phyloP scores from a whole-genome alignment of 768 basidiomycete species.

The Rhizopogon salebrosus region DNA sequence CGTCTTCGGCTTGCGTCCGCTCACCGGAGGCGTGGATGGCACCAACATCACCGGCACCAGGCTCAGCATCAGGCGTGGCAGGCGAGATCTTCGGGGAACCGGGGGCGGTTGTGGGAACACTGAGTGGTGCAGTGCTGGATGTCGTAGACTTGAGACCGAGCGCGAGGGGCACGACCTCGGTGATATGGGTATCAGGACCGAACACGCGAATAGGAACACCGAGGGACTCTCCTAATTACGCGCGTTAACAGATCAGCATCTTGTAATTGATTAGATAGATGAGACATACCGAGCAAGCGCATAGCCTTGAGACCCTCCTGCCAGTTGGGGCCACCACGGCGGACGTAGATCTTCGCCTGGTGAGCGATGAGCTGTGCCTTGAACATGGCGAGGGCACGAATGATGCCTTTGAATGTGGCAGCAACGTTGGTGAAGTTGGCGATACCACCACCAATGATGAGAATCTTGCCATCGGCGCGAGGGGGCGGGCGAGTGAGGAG shows the following conservation, averaged over 20 bases:
- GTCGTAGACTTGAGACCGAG: conserved; percentile 58
- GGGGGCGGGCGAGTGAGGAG: conserved; percentile 89
- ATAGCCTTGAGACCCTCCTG: conserved; percentile 99
- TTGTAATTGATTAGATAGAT: background rate
- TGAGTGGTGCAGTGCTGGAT: conserved; percentile 19
- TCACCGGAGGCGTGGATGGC: conserved; percentile 72
- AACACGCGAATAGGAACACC: conserved; percentile 96
- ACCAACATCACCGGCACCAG: conserved; percentile 49
- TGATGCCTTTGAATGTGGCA: conserved; percentile 99
- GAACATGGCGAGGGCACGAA: conserved; percentile 92
- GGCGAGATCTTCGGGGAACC: conserved; percentile 29
- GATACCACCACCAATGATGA: conserved; percentile 99
- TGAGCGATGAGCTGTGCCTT: conserved; percentile 72
- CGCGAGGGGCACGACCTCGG: conserved; percentile 97
- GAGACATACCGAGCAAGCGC: conserved; percentile 68
- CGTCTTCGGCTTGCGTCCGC: conserved; percentile 80
- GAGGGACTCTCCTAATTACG: conserved; percentile 67
- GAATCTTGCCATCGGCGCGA: conserved; percentile 86
- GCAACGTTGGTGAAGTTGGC: conserved; percentile 99
- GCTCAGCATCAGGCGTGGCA: conserved; percentile 28
- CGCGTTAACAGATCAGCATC: background rate
- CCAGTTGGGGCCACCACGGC: conserved; percentile 98
- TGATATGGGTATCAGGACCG: conserved; percentile 98
- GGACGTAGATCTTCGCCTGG: conserved; percentile 91
- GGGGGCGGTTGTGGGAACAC: conserved; percentile 45